phyloP scores from a whole-genome alignment of 2,329 filamentous ascomycete genomes.

The Albophoma yamanashiensis region DNA sequence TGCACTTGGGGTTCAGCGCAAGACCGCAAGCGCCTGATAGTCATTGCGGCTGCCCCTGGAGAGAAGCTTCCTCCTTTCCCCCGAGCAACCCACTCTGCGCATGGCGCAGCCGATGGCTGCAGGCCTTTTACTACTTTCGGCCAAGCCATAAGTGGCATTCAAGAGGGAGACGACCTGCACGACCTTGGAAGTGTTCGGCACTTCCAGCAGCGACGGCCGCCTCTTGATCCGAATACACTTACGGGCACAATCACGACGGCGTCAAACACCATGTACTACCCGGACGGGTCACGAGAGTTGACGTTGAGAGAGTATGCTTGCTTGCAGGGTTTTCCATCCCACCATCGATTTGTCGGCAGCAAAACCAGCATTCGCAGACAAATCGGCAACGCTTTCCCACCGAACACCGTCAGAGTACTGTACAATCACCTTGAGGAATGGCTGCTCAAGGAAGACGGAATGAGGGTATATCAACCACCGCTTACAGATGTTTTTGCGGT shows the following conservation, averaged over 20 bases:
- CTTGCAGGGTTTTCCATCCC: constrained; percentile 57
- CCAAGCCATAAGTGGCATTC: constrained; percentile 27
- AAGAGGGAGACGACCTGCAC: constrained; percentile 26
- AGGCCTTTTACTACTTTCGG: constrained; percentile 33
- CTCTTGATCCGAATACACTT: constrained; percentile 37
- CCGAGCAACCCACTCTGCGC: constrained; percentile 41
- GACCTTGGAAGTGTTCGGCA: constrained; percentile 17
- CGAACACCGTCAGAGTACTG: constrained; percentile 39
- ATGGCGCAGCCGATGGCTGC: constrained; percentile 19
- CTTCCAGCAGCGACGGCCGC: constrained; percentile 15
- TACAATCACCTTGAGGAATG: constrained; percentile 37
- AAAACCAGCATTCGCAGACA: constrained; percentile 42
- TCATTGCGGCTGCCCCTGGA: constrained; percentile 55
- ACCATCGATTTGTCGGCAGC: constrained; percentile 43
- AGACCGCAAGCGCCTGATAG: constrained; percentile 38
- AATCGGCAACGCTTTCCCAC: constrained; percentile 73
- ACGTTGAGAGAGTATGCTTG: constrained; percentile 58
- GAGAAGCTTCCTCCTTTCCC: constrained; percentile 61
- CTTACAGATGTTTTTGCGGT: constrained; percentile 13
- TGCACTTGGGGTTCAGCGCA: constrained; percentile 41
- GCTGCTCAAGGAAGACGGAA: constrained; percentile 32
- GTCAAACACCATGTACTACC: constrained; percentile 54
- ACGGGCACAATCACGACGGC: constrained; percentile 54
- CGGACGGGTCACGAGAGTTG: constrained; percentile 49
- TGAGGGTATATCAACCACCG: constrained; percentile 10